A percentile compares a stretch with the other conserved stretches of the same genome.
Evolutionary conservation across 2,329 filamentous ascomycete genomes (phyloP).

Genomic region (Epichloe typhina): DNA sequence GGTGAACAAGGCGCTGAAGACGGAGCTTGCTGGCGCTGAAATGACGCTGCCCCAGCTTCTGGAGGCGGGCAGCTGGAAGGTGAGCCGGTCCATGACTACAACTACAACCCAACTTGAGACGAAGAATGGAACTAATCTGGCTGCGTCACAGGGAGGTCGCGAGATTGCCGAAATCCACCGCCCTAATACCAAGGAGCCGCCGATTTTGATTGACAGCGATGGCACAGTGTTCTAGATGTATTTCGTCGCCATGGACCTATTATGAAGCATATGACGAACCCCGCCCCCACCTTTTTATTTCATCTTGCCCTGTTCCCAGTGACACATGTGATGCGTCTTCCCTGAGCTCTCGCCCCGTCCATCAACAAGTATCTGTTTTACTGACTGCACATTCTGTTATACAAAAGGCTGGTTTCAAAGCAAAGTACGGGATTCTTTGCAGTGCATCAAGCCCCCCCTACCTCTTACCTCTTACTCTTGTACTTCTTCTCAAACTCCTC

Average conservation of each 20-base stretch:
- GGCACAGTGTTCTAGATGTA: slow-evolving; percentile 76
- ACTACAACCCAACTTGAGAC: too few relatives aligned
- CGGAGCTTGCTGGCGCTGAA: slow-evolving; percentile 52
- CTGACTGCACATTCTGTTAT: too few relatives aligned
- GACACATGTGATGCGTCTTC: too few relatives aligned
- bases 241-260: background rate
- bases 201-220: slow-evolving; percentile 91
- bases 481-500: slow-evolving; percentile 29
- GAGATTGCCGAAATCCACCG: slow-evolving; percentile 92
- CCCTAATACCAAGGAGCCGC: slow-evolving; percentile 91
- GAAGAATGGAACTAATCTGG: background rate
- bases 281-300: too few relatives aligned
- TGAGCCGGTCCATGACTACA: slow-evolving; percentile 25
- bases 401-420: too few relatives aligned
- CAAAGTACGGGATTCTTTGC: too few relatives aligned
- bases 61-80: slow-evolving; percentile 97
- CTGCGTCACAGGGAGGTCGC: slow-evolving; percentile 55
- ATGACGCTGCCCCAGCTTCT: slow-evolving; percentile 78
- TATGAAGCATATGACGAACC: background rate
- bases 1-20: slow-evolving; percentile 49
- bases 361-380: too few relatives aligned
- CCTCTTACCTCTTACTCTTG: slow-evolving; percentile 15
- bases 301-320: too few relatives aligned
- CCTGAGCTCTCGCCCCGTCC: too few relatives aligned
- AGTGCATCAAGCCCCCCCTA: background rate